Evolutionary conservation across 75 land plant genomes (phyloP), one percentile per base, ranked within the genome.

Genomic region (Gnetum montanum): DNA sequence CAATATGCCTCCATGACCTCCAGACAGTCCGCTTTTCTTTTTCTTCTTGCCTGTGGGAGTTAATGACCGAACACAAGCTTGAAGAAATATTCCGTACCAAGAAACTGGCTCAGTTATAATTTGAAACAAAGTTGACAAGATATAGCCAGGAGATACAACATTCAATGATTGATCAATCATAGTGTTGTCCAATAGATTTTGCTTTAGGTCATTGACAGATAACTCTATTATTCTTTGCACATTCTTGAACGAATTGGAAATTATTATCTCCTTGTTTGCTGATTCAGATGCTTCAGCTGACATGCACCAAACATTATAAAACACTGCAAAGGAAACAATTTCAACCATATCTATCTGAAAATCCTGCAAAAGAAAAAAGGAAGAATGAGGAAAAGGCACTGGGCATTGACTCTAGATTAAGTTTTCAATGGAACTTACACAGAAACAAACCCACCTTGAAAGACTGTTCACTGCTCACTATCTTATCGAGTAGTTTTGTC

Each of bases 291-390:
- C 62, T 47, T 67, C 60, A 30, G 64, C 43, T 10, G 36, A 43
- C 25, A 78, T 50, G 40, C 58, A 72, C 79, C 67, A 75, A 16
- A 79, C 79, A 71, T 79, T 83, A 22, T 72, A 36, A 61, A 83
- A 83, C 3, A 83, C 79, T 43, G 80, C 73, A 61, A 83, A 75
- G 27, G 61, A 75, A 43, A 72, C 54, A 73, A 79, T 79, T 34
- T 71, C 73, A 31, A 76, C 41, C 19, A 70, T 31, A 25, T 68
- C 60, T 1, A 61, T 28, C 45, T 49, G 53, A 41, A 67, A 52
- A 24, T 43, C 79, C 87, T 83, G 30, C 15, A 52, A 31, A n/a
- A n/a, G n/a, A n/a, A n/a, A n/a, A n/a, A n/a, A n/a, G n/a, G n/a
- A n/a, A n/a, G n/a, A n/a, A n/a, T n/a, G n/a, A 10, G 15, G 41